These are phyloP conservation scores for Russula griseocarnosa DNA, from an alignment of 768 basidiomycete species.

Conservation along the genomic window DNA sequence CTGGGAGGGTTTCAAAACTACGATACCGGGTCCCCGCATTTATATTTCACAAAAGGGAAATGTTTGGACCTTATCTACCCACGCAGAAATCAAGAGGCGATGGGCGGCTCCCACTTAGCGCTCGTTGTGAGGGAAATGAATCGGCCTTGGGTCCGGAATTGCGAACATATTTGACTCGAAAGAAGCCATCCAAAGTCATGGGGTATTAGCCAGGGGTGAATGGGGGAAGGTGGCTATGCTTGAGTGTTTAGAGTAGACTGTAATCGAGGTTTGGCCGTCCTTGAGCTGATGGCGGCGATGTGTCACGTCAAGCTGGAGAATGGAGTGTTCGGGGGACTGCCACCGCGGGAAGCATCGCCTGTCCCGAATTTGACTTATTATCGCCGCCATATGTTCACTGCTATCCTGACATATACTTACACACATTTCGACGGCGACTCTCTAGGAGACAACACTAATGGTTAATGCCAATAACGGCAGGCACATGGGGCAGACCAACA, in stretches of 20 bases:
- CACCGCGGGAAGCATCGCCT: background rate
- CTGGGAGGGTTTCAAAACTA: background rate
- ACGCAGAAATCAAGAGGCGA: background rate
- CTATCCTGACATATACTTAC: background rate
- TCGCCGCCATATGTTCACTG: background rate
- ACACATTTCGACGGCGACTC: background rate
- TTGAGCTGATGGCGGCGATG: background rate
- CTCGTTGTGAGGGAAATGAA: background rate
- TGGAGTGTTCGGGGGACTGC: background rate
- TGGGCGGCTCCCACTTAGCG: constrained; percentile 1
- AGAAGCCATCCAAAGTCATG: background rate
- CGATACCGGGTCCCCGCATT: background rate
- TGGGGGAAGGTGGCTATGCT: too few relatives aligned
- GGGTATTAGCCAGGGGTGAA: background rate
- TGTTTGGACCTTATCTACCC: background rate
- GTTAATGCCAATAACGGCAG: background rate
- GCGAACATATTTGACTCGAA: background rate
- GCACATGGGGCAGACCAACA: background rate
- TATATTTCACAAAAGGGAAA: background rate
- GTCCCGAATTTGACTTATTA: background rate
- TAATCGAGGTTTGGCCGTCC: background rate
- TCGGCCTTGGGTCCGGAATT: background rate
- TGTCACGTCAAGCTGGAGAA: too few relatives aligned
- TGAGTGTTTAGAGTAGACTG: background rate
- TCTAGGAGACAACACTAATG: background rate